These are phyloP conservation scores for Ophiostoma montium DNA, from an alignment of 2,329 filamentous ascomycete genomes.

Conservation along the genomic window DNA sequence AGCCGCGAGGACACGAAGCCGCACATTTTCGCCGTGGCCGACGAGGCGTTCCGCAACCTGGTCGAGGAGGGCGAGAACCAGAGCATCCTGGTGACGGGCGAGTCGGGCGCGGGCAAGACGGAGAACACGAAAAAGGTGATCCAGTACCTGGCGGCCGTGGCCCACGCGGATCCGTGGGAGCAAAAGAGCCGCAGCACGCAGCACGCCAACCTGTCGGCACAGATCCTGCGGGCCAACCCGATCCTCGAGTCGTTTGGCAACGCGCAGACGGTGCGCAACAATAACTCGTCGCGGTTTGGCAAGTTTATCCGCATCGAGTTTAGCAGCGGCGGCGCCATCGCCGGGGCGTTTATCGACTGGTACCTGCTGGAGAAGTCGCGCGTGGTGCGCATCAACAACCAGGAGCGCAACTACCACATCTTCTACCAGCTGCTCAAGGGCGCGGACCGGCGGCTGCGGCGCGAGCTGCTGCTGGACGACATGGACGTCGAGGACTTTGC, in stretches of 20 bases:
- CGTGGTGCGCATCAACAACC: conserved; percentile 73
- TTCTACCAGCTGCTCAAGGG: conserved; percentile 93
- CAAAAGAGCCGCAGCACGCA: conserved; percentile 41
- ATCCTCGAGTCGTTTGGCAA: conserved; percentile 98
- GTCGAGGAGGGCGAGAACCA: conserved; percentile 94
- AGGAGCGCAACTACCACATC: conserved; percentile 91
- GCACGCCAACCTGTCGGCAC: conserved; percentile 81
- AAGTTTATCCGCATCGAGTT: conserved; percentile 99
- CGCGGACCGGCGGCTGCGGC: conserved; percentile 57
- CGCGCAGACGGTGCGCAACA: conserved; percentile 92
- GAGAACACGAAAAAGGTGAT: conserved; percentile 99
- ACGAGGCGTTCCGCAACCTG: conserved; percentile 88
- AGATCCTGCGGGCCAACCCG: conserved; percentile 90
- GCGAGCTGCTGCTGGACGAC: conserved; percentile 60
- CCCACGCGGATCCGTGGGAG: conserved; percentile 58
- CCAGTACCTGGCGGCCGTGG: conserved; percentile 91
- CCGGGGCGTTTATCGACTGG: conserved; percentile 96
- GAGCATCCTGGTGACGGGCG: conserved; percentile 93
- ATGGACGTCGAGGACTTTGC: conserved; percentile 75
- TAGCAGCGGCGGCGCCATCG: conserved; percentile 73
- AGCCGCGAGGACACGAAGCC: conserved; percentile 88
- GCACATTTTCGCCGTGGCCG: conserved; percentile 95
- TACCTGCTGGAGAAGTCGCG: conserved; percentile 97
- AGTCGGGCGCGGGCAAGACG: conserved; percentile 95
- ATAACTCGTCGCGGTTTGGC: conserved; percentile 95